These are phyloP conservation scores for Phytopythium sindhum DNA, from an alignment of 352 stramenopile genomes.

Conservation along the genomic window DNA sequence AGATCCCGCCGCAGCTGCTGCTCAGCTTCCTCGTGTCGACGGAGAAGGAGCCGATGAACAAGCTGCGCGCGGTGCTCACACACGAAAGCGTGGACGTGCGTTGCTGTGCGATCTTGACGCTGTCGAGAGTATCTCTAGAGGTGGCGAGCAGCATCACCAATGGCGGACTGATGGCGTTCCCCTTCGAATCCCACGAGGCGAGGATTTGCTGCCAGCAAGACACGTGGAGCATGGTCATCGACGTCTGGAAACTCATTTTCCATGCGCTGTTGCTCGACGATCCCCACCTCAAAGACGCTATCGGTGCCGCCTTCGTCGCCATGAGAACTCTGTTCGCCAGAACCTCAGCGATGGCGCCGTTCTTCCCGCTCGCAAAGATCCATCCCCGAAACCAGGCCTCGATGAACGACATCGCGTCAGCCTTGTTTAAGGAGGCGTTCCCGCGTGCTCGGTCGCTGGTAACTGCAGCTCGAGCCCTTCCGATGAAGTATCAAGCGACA, in stretches of 20 bases:
- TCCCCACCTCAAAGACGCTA: not conserved
- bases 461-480: slow-evolving; percentile 35
- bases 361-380: slow-evolving; percentile 13
- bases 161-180: slow-evolving; percentile 63
- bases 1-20: slow-evolving; percentile 55
- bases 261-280: slow-evolving; percentile 41
- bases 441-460: slow-evolving; percentile 52
- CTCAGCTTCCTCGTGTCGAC: slow-evolving; percentile 57
- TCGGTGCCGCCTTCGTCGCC: slow-evolving; percentile 47
- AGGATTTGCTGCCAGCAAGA: slow-evolving; percentile 82
- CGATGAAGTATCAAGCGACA: slow-evolving; percentile 58
- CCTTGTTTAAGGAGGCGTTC: slow-evolving; percentile 65
- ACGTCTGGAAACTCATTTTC: slow-evolving; percentile 83
- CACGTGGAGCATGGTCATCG: slow-evolving; percentile 62
- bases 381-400: slow-evolving; percentile 29
- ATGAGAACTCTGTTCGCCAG: slow-evolving; percentile 61
- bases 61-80: slow-evolving; percentile 57
- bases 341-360: slow-evolving; percentile 31
- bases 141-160: slow-evolving; percentile 45
- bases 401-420: slow-evolving; percentile 59
- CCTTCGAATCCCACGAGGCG: slow-evolving; percentile 82
- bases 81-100: slow-evolving; percentile 66
- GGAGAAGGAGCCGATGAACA: slow-evolving; percentile 80
- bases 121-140: slow-evolving; percentile 51
- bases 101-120: slow-evolving; percentile 51